Conservation (phyloP, 495 filamentous ascomycete genomes). For the Halenospora varia region DNA sequence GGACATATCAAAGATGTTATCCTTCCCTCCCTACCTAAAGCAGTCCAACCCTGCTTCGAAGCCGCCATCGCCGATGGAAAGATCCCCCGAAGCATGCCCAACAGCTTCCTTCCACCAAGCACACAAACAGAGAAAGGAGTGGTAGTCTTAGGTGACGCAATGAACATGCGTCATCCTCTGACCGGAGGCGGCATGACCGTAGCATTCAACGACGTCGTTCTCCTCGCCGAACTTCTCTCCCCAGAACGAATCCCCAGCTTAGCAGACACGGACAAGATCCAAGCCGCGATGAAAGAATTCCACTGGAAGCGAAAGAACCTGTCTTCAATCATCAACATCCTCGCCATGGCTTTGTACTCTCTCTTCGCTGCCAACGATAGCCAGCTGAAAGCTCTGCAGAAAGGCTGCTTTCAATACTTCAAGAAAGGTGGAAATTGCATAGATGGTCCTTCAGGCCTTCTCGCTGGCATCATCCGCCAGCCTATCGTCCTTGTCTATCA, state of each 20-base stretch:
- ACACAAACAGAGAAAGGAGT: constrained; percentile 66
- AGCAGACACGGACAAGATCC: constrained; percentile 58
- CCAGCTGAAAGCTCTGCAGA: constrained; percentile 75
- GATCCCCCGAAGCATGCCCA: constrained; percentile 77
- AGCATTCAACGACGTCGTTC: constrained; percentile 73
- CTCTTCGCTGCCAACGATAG: constrained; percentile 85
- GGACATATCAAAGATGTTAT: constrained; percentile 73
- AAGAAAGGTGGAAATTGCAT: constrained; percentile 65
- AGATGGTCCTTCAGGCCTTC: constrained; percentile 72
- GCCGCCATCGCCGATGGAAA: constrained; percentile 70
- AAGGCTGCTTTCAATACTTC: constrained; percentile 93
- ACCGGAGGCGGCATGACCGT: constrained; percentile 88
- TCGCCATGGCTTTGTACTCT: constrained; percentile 85
- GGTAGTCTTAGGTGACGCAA: constrained; percentile 76
- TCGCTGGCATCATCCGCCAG: constrained; percentile 76
- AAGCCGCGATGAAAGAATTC: constrained; percentile 67
- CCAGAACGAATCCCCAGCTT: constrained; percentile 62
- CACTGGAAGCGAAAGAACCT: constrained; percentile 84
- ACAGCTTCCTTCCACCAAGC: constrained; percentile 80
- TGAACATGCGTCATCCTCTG: constrained; percentile 88
- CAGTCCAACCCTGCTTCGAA: constrained; percentile 67
- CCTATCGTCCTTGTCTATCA: constrained; percentile 82
- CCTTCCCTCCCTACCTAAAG: constrained; percentile 70
- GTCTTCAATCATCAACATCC: constrained; percentile 88
- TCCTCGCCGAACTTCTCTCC: constrained; percentile 62